A percentile compares a stretch with the other conserved stretches of the same genome.
These are phyloP conservation scores for Linnemannia hyalina DNA, from an alignment of 192 early-diverging fungal genomes.

Conservation along the genomic window DNA sequence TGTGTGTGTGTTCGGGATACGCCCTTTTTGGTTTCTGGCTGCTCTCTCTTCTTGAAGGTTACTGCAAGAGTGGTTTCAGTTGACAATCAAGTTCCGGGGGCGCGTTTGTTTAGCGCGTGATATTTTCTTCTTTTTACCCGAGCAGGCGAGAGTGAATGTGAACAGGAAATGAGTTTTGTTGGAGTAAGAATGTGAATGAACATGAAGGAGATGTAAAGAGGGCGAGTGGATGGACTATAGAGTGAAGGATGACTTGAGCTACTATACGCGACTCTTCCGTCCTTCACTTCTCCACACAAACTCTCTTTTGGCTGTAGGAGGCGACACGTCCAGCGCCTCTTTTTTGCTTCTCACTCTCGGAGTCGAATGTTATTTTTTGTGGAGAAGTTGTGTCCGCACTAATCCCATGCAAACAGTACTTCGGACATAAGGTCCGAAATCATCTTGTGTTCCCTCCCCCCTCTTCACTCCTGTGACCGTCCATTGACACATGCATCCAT, in stretches of 20 bases:
- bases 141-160: not conserved
- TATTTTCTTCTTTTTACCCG: not conserved
- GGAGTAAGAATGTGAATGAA: not conserved
- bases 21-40: not conserved
- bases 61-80: constrained; percentile 9
- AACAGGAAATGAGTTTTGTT: not conserved
- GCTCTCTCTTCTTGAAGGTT: not conserved
- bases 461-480: not conserved
- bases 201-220: not conserved
- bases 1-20: not conserved
- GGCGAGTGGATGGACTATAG: not conserved
- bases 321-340: not conserved
- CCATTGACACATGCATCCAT: constrained; percentile 6
- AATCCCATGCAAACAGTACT: not conserved
- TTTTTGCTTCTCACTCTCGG: not conserved
- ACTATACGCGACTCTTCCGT: not conserved
- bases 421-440: constrained; percentile 2
- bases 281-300: not conserved
- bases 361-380: not conserved
- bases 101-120: not conserved
- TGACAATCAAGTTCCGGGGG: not conserved
- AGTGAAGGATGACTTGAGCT: not conserved
- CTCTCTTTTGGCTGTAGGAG: not conserved
- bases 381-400: not conserved
- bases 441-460: no score